Evolutionary conservation across 2,329 filamentous ascomycete species (phyloP).

Genomic region (Xylariaceae sp.): DNA sequence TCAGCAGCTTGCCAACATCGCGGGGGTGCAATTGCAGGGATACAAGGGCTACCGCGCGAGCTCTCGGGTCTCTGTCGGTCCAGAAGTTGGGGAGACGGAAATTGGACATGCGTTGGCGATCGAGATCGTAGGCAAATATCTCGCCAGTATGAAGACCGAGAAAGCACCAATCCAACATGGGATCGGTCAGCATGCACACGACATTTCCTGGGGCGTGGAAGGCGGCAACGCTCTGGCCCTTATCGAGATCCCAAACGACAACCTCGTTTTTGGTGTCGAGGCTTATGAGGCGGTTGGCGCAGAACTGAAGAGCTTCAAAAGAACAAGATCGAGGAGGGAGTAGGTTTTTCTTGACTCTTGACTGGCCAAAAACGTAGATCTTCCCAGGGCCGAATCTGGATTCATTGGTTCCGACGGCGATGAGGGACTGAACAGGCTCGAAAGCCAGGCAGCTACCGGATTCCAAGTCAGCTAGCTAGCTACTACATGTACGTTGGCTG

Average conservation of each 20-base stretch:
- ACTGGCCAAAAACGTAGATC: conserved; percentile 84
- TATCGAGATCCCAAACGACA: conserved; percentile 74
- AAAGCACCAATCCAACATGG: conserved; percentile 89
- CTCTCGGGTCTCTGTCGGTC: conserved; percentile 66
- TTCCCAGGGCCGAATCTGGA: conserved; percentile 80
- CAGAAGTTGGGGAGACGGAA: conserved; percentile 88
- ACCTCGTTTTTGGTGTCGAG: conserved; percentile 85
- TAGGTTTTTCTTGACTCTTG: conserved; percentile 73
- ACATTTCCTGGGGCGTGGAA: conserved; percentile 76
- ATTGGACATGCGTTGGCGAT: conserved; percentile 68
- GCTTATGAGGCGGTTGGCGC: conserved; percentile 77
- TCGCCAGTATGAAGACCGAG: conserved; percentile 80
- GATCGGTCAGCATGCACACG: conserved; percentile 72
- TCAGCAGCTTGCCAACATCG: conserved; percentile 85
- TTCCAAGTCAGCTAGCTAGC: conserved; percentile 1
- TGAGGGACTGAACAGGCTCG: conserved; percentile 87
- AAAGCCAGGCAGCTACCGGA: conserved; percentile 72
- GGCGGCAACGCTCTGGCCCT: conserved; percentile 60
- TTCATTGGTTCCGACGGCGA: conserved; percentile 87
- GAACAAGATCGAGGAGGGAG: conserved; percentile 68
- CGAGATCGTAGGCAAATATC: conserved; percentile 87
- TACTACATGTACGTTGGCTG: background rate
- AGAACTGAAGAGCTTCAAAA: conserved; percentile 76
- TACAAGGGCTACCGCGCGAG: conserved; percentile 60
- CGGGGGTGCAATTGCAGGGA: conserved; percentile 82